Evolutionary conservation across 2,329 filamentous ascomycete species (phyloP), one percentile per base, ranked within the genome.

Genomic region (Hypoxylon sp.): DNA sequence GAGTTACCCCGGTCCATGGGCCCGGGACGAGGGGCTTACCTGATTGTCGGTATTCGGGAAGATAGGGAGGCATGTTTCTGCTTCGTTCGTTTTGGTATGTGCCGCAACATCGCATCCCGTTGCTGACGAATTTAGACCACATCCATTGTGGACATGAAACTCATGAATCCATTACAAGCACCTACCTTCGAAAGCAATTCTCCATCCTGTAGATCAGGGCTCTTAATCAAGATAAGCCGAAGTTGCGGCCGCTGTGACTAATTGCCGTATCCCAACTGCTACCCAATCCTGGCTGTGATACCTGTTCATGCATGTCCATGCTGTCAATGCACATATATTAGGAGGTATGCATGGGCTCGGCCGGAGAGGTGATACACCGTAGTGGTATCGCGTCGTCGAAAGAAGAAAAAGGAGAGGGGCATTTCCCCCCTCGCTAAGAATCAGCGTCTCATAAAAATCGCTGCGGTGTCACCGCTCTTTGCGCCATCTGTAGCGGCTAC

Each of bases 391-490:
- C 42, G 28, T 44, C 36, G 44, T 45, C 38, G 53, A 48, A 45
- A 32, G 28, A 45, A 32, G 28, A 33, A 44, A 57, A 40, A 36
- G 32, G n/a, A 22, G 52, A 42, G 20, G 20, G 14, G 16, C 8
- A 4, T 3, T 11, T 36, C 22, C 7, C 24, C 32, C 28, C 40
- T 54, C 40, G 49, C 28, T 28, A 46, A 59, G n/a, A 22, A 44
- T 2, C 40, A 16, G 14, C 28, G 48, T 38, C 50, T 53, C 42
- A 53, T 53, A 28, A 51, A 38, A 24, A 28, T 18, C 14, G 48
- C 33, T 58, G 46, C 24, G 36, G 61, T 67, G 64, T 67, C 67
- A 69, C 67, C 67, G 67, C 67, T 69, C 54, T 67, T 67, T 69
- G 54, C 57, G 46, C 48, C 57, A 62, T 64, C 48, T 64, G 45